Conservation (phyloP, 1,139 yeast species). For the Blastobotrys petasosporus region DNA sequence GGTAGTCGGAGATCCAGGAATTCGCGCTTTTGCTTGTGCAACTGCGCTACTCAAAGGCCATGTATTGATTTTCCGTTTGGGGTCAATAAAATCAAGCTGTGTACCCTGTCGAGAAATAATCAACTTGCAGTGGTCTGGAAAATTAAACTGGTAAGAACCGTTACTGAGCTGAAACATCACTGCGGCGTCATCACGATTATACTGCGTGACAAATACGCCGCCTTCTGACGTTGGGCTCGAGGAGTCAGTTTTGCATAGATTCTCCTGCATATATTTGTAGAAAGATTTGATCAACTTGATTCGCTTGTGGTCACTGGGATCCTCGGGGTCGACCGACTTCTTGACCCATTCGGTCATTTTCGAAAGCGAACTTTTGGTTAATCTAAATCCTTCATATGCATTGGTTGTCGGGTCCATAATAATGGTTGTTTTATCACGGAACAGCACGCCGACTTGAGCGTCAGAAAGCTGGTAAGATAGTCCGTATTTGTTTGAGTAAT, state of each 20-base stretch:
- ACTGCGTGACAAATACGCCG: constrained; percentile 67
- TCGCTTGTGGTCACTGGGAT: constrained; percentile 24
- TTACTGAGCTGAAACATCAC: constrained; percentile 90
- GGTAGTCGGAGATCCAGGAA: constrained; percentile 6
- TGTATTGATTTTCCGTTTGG: constrained; percentile 66
- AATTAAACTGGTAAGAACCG: constrained; percentile 89
- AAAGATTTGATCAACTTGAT: constrained; percentile 29
- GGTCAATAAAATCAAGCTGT: constrained; percentile 75
- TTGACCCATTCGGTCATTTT: constrained; percentile 17
- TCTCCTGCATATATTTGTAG: constrained; percentile 33
- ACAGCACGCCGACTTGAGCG: constrained; percentile 63
- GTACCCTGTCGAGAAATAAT: constrained; percentile 72
- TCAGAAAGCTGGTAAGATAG: constrained; percentile 88
- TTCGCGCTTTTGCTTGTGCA: constrained; percentile 10
- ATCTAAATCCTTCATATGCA: constrained; percentile 4
- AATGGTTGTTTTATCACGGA: constrained; percentile 21
- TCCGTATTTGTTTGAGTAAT: constrained; percentile 92
- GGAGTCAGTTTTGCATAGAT: constrained; percentile 22
- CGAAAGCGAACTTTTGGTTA: background rate
- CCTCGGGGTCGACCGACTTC: constrained; percentile 13
- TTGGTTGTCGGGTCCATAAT: constrained; percentile 18
- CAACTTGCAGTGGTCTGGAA: constrained; percentile 88
- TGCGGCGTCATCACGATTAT: constrained; percentile 48
- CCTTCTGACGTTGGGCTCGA: constrained; percentile 29
- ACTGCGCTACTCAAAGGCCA: constrained; percentile 28